A percentile compares a stretch with the other conserved stretches of the same genome.
These are phyloP conservation scores for Atalantia buxifolia DNA, from an alignment of 345 rosid species.

Conservation along the genomic window DNA sequence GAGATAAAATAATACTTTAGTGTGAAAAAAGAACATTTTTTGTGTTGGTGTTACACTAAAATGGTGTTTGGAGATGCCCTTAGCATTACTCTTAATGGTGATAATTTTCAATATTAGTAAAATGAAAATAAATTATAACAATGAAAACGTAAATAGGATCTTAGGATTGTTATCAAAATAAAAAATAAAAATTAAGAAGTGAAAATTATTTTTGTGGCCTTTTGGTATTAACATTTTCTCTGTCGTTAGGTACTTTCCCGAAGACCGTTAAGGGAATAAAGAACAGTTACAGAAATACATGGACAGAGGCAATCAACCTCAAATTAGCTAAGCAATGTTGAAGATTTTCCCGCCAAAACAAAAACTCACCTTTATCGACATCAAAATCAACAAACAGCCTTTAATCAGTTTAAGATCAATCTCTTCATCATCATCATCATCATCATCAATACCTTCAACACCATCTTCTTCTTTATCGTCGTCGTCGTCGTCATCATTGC, in stretches of 20 bases:
- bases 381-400: constrained; percentile 13
- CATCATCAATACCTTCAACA: constrained; percentile 8
- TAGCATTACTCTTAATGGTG: no score
- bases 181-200: background rate
- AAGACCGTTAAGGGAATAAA: background rate
- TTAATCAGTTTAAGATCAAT: constrained; percentile 18
- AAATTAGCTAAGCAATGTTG: constrained; percentile 29
- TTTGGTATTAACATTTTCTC: no score
- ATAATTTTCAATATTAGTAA: no score
- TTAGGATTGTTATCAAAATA: background rate
- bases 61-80: no score
- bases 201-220: background rate
- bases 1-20: no score
- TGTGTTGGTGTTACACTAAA: no score
- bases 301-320: background rate
- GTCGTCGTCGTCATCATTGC: constrained; percentile 5
- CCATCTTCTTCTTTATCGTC: constrained; percentile 13
- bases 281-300: background rate
- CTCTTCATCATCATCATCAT: constrained; percentile 7
- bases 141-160: no score
- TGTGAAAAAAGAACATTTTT: no score
- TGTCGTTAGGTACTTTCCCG: background rate
- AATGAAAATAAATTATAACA: no score
- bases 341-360: constrained; percentile 37
- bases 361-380: background rate